These are phyloP conservation scores for Euphorbia peplus DNA, from an alignment of 345 rosid species.

Conservation along the genomic window DNA sequence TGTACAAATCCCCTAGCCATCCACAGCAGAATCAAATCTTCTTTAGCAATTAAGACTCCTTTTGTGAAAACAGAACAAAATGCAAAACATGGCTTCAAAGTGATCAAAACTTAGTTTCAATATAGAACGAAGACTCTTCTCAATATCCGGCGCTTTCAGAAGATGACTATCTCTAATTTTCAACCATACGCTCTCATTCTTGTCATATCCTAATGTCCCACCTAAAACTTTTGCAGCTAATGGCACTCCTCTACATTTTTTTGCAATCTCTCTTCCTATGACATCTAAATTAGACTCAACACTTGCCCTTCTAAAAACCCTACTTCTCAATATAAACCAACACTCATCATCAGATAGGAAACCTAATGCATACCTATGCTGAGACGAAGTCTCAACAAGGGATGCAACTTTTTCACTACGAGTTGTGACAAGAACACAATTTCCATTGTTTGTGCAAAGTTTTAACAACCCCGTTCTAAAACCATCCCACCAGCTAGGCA, in stretches of 20 bases:
- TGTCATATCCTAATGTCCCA: neutral
- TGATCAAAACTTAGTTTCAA: slow-evolving; percentile 12
- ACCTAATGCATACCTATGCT: no score
- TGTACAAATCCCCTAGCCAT: slow-evolving; percentile 7
- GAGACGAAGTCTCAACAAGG: no score
- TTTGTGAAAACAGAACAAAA: slow-evolving; percentile 6
- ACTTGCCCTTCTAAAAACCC: neutral
- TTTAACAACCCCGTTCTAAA: no score
- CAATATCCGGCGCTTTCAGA: slow-evolving; percentile 13
- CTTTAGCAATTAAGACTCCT: neutral
- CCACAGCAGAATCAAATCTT: neutral
- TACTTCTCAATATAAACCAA: slow-evolving; percentile 16
- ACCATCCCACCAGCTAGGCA: no score
- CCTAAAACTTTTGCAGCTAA: slow-evolving; percentile 9
- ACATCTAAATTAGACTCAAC: neutral
- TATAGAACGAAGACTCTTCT: neutral
- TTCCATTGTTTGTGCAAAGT: no score
- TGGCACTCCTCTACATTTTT: slow-evolving; percentile 23
- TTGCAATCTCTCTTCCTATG: slow-evolving; percentile 17
- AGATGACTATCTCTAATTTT: slow-evolving; percentile 9
- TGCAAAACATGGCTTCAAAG: slow-evolving; percentile 13
- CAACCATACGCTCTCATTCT: no score
- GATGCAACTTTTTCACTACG: no score
- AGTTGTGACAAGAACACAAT: no score
- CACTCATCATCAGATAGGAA: slow-evolving; percentile 16